These are phyloP conservation scores for Gomphus bonarii DNA, from an alignment of 1,284 basidiomycete genomes.

Conservation along the genomic window DNA sequence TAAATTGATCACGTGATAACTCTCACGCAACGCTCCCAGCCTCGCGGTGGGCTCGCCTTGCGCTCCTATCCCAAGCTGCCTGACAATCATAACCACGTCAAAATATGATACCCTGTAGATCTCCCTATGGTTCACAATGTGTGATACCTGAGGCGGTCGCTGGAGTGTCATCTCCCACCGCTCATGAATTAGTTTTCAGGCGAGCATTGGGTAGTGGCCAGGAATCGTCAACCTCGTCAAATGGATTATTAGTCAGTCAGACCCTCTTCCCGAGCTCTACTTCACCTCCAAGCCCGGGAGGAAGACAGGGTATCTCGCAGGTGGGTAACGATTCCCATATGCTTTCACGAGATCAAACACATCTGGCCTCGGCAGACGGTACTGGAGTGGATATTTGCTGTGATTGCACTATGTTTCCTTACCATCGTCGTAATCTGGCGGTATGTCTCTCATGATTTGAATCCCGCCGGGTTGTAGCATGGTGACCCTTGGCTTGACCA, in stretches of 20 bases:
- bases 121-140: background rate
- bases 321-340: background rate
- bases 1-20: too few relatives aligned
- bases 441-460: background rate
- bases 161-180: background rate
- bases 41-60: background rate
- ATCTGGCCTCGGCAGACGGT: background rate
- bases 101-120: background rate
- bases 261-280: background rate
- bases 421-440: constrained; percentile 3
- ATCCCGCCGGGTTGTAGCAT: background rate
- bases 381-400: constrained; percentile 9
- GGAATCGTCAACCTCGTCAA: background rate
- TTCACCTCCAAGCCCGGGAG: background rate
- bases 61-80: background rate
- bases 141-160: background rate
- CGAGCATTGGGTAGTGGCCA: background rate
- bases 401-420: constrained; percentile 1
- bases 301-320: background rate
- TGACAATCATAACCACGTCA: background rate
- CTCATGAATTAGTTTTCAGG: background rate
- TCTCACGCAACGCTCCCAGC: background rate
- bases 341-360: background rate
- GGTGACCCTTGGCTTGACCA: background rate
- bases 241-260: background rate